A percentile compares a stretch with the other conserved stretches of the same genome.
Evolutionary conservation across 1,139 yeast species (phyloP).

Genomic region (Eremothecium coryli): DNA sequence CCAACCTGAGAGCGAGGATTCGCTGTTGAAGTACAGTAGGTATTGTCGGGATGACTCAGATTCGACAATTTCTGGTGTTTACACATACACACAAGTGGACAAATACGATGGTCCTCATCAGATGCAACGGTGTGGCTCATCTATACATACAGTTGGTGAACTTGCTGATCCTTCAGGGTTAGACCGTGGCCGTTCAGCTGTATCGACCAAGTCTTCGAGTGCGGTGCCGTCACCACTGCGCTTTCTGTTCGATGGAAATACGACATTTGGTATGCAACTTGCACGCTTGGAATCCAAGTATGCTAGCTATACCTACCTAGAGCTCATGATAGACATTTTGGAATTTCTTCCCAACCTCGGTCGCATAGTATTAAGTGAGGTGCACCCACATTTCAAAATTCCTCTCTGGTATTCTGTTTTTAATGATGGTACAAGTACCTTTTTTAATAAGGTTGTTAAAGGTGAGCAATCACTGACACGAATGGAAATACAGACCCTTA

Average conservation of each 20-base stretch:
- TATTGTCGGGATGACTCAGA: too few species aligned
- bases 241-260: too few species aligned
- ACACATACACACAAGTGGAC: too few species aligned
- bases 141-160: too few species aligned
- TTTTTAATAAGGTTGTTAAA: slow-evolving; percentile 26
- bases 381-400: slow-evolving; percentile 46
- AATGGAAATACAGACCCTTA: slow-evolving; percentile 25
- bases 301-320: slow-evolving; percentile 30
- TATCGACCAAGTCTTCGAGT: too few species aligned
- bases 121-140: too few species aligned
- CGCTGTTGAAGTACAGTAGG: too few species aligned
- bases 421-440: slow-evolving; percentile 29
- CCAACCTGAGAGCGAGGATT: slow-evolving; percentile 29
- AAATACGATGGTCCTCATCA: too few species aligned
- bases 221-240: too few species aligned
- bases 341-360: slow-evolving; percentile 32
- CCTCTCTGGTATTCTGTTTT: slow-evolving; percentile 34
- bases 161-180: too few species aligned
- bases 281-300: slow-evolving; percentile 20
- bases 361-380: slow-evolving; percentile 34
- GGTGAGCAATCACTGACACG: slow-evolving; percentile 28
- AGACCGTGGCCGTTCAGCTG: too few species aligned
- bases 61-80: too few species aligned
- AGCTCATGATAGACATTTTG: slow-evolving; percentile 33
- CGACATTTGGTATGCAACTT: slow-evolving; percentile 9